These are phyloP conservation scores for Celoporthe dispersa DNA, from an alignment of 2,329 filamentous ascomycete genomes.

Conservation along the genomic window DNA sequence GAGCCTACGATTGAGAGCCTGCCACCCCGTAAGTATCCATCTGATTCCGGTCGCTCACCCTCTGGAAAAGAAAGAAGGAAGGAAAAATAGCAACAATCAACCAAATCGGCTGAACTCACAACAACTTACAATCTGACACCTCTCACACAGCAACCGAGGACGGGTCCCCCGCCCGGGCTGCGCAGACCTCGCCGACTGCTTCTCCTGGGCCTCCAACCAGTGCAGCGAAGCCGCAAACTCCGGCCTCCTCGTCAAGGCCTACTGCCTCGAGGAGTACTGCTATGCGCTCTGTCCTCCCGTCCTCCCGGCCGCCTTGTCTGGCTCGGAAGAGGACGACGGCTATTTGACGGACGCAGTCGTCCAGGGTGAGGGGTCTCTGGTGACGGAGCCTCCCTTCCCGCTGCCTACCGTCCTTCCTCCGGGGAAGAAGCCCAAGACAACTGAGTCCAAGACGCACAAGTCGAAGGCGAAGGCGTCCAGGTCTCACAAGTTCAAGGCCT, in stretches of 20 bases:
- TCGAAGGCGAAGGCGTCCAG: background rate
- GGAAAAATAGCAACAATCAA: no score
- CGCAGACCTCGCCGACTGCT: background rate
- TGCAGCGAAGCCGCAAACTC: background rate
- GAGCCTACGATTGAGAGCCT: background rate
- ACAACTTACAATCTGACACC: no score
- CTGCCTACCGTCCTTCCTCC: background rate
- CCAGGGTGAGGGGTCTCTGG: background rate
- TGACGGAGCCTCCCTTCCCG: background rate
- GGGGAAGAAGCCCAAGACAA: background rate
- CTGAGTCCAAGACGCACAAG: background rate
- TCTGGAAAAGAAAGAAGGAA: no score
- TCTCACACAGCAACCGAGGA: background rate
- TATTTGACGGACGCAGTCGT: no score
- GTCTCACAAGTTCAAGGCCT: background rate
- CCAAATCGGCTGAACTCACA: no score
- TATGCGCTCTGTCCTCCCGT: conserved; percentile 8
- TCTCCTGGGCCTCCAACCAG: background rate
- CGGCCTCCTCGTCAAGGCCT: conserved; percentile 8
- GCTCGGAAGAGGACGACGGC: background rate
- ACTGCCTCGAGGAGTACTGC: conserved; percentile 14
- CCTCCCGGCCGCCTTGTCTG: background rate
- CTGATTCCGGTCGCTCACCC: no score
- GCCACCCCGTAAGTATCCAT: conserved; percentile 17
- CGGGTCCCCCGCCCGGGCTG: conserved; percentile 3